Conservation (phyloP, 495 filamentous ascomycete species). For the Clavariopsis aquatica region DNA sequence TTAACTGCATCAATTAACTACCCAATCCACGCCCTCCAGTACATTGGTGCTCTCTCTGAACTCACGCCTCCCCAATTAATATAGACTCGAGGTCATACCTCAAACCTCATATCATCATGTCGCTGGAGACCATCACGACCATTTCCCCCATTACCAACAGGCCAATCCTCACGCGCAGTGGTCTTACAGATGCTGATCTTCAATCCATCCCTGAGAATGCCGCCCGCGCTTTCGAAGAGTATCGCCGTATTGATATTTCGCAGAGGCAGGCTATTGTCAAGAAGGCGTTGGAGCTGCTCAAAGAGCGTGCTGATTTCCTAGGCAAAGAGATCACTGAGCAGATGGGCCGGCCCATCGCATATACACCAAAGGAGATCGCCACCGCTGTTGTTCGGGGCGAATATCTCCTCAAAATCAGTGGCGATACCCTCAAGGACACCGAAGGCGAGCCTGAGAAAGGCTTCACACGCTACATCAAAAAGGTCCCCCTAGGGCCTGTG, state of each 20-base stretch:
- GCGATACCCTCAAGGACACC: constrained; percentile 69
- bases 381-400: constrained; percentile 80
- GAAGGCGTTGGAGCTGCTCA: constrained; percentile 69
- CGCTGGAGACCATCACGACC: constrained; percentile 78
- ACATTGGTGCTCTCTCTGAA: constrained; percentile 15
- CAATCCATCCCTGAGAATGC: constrained; percentile 64
- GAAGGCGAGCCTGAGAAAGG: constrained; percentile 78
- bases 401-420: constrained; percentile 78
- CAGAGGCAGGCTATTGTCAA: constrained; percentile 74
- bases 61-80: constrained; percentile 25
- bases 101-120: constrained; percentile 63
- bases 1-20: constrained; percentile 17
- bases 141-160: constrained; percentile 86
- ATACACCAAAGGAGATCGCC: constrained; percentile 74
- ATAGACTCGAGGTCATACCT: constrained; percentile 17
- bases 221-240: constrained; percentile 69
- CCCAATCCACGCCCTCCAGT: background rate
- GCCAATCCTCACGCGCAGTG: constrained; percentile 71
- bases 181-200: constrained; percentile 66
- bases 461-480: constrained; percentile 85
- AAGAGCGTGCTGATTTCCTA: constrained; percentile 73
- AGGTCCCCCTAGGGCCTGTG: constrained; percentile 79
- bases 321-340: constrained; percentile 83
- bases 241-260: constrained; percentile 61
- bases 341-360: constrained; percentile 90